Base-by-base conservation (phyloP, 768 basidiomycete genomes). In the Coprinellus micaceus region DNA sequence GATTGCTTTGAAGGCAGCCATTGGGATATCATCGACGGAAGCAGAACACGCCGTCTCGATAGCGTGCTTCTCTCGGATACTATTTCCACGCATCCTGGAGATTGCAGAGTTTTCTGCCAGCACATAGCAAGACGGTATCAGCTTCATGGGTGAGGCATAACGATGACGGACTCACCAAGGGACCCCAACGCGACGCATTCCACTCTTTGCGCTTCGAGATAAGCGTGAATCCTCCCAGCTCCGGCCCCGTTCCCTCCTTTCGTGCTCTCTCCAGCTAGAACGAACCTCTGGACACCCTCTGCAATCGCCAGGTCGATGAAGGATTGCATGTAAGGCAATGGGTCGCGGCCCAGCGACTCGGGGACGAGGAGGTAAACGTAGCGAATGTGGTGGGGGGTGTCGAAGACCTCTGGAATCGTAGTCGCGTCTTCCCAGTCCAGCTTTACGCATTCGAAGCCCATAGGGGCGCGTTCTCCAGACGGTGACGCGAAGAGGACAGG, bases 341-440 rank as follows among this genome's bases (percentile, higher is more conserved):
- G 43, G n/a, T 68, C 64, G 24, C 44, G 4, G 15, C 56, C 19
- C n/a, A n/a, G n/a, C 2, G 21, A 22, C 24, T 40, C 25, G 2
- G 66, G 62, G 28, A 66, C 65, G 43, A 72, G 57, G 25, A 77
- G 58, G 56, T 74, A 73, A 1, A 74, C 58, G 21, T 66, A 60
- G 33, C 70, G 64, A 53, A 73, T 70, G 4, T 24, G 9, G n/a
- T 50, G 7, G 7, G n/a, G 7, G 29, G 48, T 47, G 11, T 44
- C 24, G 15, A 60, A 62, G 36, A 52, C 49, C 11, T 40, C 37
- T 28, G 41, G 40, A 44, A 59, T 60, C 7, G 57, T 67, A 56
- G 45, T 61, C 53, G 66, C 48, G 46, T 77, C 68, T 24, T 61
- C 58, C 74, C 75, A 76, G 53, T 76, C 68, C 39, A 76, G 74